phyloP scores from a whole-genome alignment of 108 stramenopile species.

The Parietichytrium sp. region DNA sequence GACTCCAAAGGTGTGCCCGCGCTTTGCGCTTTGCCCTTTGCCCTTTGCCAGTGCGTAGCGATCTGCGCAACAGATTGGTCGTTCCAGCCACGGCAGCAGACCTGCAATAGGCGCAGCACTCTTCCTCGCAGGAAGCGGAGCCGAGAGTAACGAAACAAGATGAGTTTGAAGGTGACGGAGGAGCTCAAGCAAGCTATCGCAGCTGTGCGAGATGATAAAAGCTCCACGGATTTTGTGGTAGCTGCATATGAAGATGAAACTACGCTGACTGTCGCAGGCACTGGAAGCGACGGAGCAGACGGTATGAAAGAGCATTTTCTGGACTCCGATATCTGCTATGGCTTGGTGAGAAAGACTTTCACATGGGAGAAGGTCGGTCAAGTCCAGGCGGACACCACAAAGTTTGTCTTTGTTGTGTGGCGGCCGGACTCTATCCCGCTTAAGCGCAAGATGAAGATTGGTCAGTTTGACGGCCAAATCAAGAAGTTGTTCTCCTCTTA shows the following conservation, averaged over 20 bases:
- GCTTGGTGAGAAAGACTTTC: slow-evolving; percentile 21
- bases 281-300: slow-evolving; percentile 42
- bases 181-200: slow-evolving; percentile 39
- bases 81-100: no score
- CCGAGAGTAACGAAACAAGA: slow-evolving; percentile 1
- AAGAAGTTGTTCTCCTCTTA: slow-evolving; percentile 46
- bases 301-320: slow-evolving; percentile 40
- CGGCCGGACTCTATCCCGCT: slow-evolving; percentile 50
- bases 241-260: slow-evolving; percentile 41
- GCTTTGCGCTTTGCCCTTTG: no score
- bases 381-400: slow-evolving; percentile 46
- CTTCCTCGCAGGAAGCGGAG: no score
- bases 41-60: no score
- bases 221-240: slow-evolving; percentile 40
- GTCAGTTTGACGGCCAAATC: slow-evolving; percentile 49
- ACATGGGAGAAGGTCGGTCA: slow-evolving; percentile 46
- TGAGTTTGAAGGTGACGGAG: slow-evolving; percentile 34
- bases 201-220: slow-evolving; percentile 43
- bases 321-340: slow-evolving; percentile 43
- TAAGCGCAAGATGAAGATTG: slow-evolving; percentile 53
- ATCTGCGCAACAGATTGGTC: no score
- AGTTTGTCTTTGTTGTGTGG: slow-evolving; percentile 51
- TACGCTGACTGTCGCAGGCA: slow-evolving; percentile 37
- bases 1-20: no score
- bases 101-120: no score